These are phyloP conservation scores for Phytophthora tentaculata DNA, from an alignment of 352 stramenopile species.

Conservation along the genomic window DNA sequence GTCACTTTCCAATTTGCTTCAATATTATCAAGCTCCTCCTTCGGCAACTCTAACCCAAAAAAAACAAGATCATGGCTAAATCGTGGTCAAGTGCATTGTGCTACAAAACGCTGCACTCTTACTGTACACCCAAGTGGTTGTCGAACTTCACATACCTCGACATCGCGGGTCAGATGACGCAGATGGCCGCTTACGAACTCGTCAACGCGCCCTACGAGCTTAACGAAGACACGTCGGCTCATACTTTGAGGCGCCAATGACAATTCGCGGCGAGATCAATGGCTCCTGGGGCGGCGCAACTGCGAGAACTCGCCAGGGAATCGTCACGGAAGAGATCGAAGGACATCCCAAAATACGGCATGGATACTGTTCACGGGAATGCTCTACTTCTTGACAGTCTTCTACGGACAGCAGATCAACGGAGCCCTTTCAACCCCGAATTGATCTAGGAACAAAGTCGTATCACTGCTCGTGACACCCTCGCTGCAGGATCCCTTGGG, in stretches of 20 bases:
- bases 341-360: constrained; percentile 74
- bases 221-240: constrained; percentile 82
- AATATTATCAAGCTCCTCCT: too few species aligned
- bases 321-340: constrained; percentile 66
- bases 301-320: constrained; percentile 76
- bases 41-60: too few species aligned
- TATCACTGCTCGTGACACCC: constrained; percentile 58
- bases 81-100: too few species aligned
- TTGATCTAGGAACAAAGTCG: constrained; percentile 59
- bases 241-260: constrained; percentile 74
- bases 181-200: constrained; percentile 81
- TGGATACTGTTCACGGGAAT: constrained; percentile 88
- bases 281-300: constrained; percentile 42
- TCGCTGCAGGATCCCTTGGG: constrained; percentile 85
- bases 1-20: too few species aligned
- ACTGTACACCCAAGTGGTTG: too few species aligned
- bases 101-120: too few species aligned
- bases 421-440: constrained; percentile 80
- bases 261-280: constrained; percentile 10
- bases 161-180: constrained; percentile 87
- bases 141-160: constrained; percentile 34
- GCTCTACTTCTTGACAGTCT: constrained; percentile 71
- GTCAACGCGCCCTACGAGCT: constrained; percentile 61
- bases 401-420: constrained; percentile 83
- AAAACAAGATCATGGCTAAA: too few species aligned